These are phyloP conservation scores for Pseudocercospora macadamiae DNA, from an alignment of 2,329 filamentous ascomycete genomes.

Conservation along the genomic window DNA sequence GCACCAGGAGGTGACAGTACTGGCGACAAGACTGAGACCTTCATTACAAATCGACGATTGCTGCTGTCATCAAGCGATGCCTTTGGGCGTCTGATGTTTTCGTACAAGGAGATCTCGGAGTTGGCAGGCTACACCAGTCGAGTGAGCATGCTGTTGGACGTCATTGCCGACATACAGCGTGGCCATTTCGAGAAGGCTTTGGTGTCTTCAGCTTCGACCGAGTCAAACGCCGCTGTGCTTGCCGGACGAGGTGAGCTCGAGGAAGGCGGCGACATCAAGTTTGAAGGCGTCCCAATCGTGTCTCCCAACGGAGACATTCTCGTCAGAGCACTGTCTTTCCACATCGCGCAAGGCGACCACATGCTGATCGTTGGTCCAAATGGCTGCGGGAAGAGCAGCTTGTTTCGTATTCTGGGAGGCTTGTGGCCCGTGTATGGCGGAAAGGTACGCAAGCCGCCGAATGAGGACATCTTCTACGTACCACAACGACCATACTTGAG, in stretches of 20 bases:
- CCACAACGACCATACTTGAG: slow-evolving; percentile 94
- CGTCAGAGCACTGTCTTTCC: slow-evolving; percentile 82
- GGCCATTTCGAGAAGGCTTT: slow-evolving; percentile 96
- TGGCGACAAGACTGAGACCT: slow-evolving; percentile 55
- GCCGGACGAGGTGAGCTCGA: slow-evolving; percentile 78
- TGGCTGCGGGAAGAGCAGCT: slow-evolving; percentile 92
- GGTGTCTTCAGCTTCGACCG: slow-evolving; percentile 81
- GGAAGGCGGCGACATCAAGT: slow-evolving; percentile 82
- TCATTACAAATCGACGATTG: slow-evolving; percentile 92
- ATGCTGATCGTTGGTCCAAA: slow-evolving; percentile 95
- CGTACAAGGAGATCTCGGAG: slow-evolving; percentile 95
- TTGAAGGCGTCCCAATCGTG: slow-evolving; percentile 89
- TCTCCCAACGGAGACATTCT: slow-evolving; percentile 95
- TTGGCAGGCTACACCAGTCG: slow-evolving; percentile 93
- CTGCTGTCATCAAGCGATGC: slow-evolving; percentile 92
- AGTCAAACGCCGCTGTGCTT: slow-evolving; percentile 80
- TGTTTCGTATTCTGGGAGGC: slow-evolving; percentile 94
- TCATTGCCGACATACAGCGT: slow-evolving; percentile 89
- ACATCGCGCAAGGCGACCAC: slow-evolving; percentile 82
- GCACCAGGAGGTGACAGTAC: slow-evolving; percentile 22
- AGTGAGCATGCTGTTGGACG: slow-evolving; percentile 84
- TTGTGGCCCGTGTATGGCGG: slow-evolving; percentile 98
- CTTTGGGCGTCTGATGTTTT: slow-evolving; percentile 95
- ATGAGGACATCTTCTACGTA: slow-evolving; percentile 96
- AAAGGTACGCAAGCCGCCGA: slow-evolving; percentile 86